Conservation (phyloP, 2,329 filamentous ascomycete species). For the Fusarium verticillioides region DNA sequence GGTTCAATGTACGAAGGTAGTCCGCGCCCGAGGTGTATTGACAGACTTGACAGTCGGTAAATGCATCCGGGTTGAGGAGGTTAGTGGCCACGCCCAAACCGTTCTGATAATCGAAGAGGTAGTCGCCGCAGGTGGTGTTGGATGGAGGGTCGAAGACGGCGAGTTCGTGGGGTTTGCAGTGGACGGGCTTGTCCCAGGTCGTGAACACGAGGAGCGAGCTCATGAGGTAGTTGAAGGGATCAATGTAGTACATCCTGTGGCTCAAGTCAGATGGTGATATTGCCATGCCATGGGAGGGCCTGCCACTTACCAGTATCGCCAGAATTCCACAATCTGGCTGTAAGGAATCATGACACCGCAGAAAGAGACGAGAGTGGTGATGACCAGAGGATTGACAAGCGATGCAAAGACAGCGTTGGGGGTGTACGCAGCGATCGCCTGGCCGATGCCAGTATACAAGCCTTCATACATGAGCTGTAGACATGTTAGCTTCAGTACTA, state of each 20-base stretch:
- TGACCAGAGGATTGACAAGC: slow-evolving; percentile 65
- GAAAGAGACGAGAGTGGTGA: slow-evolving; percentile 73
- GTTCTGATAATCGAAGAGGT: slow-evolving; percentile 62
- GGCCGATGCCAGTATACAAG: slow-evolving; percentile 69
- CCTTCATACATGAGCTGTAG: slow-evolving; percentile 63
- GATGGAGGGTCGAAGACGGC: slow-evolving; percentile 62
- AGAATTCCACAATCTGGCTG: slow-evolving; percentile 70
- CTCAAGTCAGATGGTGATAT: rapidly evolving
- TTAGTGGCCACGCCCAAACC: slow-evolving; percentile 53
- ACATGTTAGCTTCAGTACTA: not conserved
- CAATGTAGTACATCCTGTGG: slow-evolving; percentile 61
- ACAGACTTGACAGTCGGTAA: slow-evolving; percentile 67
- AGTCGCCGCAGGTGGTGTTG: slow-evolving; percentile 66
- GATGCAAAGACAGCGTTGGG: slow-evolving; percentile 70
- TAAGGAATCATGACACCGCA: slow-evolving; percentile 81
- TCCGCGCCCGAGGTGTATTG: slow-evolving; percentile 67
- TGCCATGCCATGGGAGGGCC: rapidly evolving
- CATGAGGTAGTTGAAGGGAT: slow-evolving; percentile 72
- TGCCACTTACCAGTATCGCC: slow-evolving; percentile 66
- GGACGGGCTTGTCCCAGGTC: slow-evolving; percentile 59
- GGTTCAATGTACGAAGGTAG: slow-evolving; percentile 68
- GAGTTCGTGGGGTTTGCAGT: slow-evolving; percentile 61
- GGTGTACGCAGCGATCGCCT: slow-evolving; percentile 70
- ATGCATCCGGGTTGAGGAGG: slow-evolving; percentile 69
- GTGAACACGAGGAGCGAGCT: slow-evolving; percentile 64